Base-by-base conservation (phyloP, 2,329 filamentous ascomycete genomes). In the Lasiodiplodia hormozganensis region DNA sequence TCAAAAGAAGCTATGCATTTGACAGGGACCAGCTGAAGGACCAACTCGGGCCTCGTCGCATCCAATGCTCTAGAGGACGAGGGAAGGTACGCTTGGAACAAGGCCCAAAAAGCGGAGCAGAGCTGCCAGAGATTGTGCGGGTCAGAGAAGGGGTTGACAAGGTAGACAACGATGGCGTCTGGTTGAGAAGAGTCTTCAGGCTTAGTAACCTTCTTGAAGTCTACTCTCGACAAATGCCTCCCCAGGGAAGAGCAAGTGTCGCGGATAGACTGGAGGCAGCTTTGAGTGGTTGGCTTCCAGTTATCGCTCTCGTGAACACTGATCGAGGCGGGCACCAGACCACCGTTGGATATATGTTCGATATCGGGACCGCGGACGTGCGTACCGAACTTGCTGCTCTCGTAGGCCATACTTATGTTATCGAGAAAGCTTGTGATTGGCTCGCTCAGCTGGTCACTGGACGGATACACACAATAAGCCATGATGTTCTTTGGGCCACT, bases 11-110 rank as follows among this genome's bases (percentile, higher is more conserved):
- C 88, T 10, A 96, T 79, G n/a, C 89, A 82, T 68, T 88, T 86
- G 18, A 90, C 84, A 0, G 93, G 90, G 1, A 96, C 81, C 2
- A 96, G 84, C 75, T 96, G 93, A 21, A 96, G 81, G 4, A 93
- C 89, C n/a, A 96, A 76, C 68, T 95, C 91, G 67, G 80, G 76
- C 65, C 77, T 79, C 28, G 74, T 75, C 1, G 72, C 53, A 60
- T 73, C 71, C 31, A 75, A 73, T 5, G 72, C 62, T 25, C 74
- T 85, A 57, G 85, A 85, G 3, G 82, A 78, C 56, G 87, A 76
- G 25, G 84, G 85, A 7, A 74, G 73, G 73, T 91, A 92, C 4
- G 86, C 80, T 70, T 92, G 88, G 72, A 90, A 92, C 5, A 95
- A 86, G 49, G 87, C 84, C 77, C 92, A 90, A 76, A 95, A 95